Conservation (phyloP, 2,329 filamentous ascomycete species). For the Sclerotinia glacialis region DNA sequence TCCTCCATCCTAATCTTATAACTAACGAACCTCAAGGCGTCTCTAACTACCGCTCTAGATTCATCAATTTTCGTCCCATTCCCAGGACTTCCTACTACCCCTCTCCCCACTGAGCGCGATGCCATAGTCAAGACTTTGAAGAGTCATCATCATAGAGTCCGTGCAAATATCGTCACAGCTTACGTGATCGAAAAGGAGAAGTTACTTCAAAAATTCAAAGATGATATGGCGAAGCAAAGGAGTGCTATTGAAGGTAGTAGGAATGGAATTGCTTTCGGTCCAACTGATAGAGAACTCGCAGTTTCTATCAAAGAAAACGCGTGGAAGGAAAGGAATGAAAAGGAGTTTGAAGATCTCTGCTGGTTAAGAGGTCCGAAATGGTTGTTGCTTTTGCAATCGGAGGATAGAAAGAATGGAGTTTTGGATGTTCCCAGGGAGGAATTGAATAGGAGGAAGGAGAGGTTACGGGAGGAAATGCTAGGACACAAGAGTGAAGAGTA, state of each 20-base stretch:
- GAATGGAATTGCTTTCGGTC: neutral
- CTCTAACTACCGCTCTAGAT: conserved; percentile 19
- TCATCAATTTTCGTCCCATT: conserved; percentile 36
- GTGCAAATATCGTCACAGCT: conserved; percentile 28
- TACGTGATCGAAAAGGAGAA: conserved; percentile 24
- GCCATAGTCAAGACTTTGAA: conserved; percentile 29
- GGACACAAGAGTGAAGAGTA: conserved; percentile 22
- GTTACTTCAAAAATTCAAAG: neutral
- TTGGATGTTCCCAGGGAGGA: conserved; percentile 25
- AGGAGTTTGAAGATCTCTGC: neutral
- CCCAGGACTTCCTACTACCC: conserved; percentile 22
- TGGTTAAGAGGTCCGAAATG: conserved; percentile 6
- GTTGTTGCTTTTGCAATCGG: conserved; percentile 3
- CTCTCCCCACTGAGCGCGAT: conserved; percentile 14
- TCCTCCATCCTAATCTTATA: neutral
- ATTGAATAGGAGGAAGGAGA: conserved; percentile 17
- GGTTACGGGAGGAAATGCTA: neutral
- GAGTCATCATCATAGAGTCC: conserved; percentile 31
- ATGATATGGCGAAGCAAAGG: neutral
- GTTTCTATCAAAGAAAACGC: neutral
- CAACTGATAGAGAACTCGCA: neutral
- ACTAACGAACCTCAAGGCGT: neutral
- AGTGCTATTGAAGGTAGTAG: neutral
- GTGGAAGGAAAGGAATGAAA: neutral
- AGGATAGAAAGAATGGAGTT: conserved; percentile 7